Conservation (phyloP, 2,329 filamentous ascomycete species). For the Penicillium sp. region DNA sequence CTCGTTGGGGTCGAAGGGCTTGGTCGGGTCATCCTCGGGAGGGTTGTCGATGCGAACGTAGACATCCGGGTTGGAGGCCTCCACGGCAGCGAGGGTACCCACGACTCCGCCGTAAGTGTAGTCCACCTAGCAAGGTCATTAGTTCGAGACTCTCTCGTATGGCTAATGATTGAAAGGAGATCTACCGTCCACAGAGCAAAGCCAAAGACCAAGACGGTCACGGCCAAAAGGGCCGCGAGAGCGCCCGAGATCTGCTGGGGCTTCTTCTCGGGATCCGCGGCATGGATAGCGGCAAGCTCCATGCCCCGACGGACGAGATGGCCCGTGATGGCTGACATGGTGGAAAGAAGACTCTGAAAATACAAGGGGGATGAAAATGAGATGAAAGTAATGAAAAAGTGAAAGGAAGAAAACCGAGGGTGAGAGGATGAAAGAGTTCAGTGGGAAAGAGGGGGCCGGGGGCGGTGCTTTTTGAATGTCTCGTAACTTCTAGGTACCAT, state of each 20-base stretch:
- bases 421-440: neutral
- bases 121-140: conserved; percentile 37
- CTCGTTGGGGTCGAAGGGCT: conserved; percentile 42
- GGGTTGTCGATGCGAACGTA: conserved; percentile 52
- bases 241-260: conserved; percentile 23
- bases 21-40: conserved; percentile 29
- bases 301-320: conserved; percentile 40
- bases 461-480: neutral
- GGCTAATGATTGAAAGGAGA: neutral
- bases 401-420: neutral
- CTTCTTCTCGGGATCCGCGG: conserved; percentile 22
- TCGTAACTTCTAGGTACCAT: no score
- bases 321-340: conserved; percentile 32
- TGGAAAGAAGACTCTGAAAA: conserved; percentile 4
- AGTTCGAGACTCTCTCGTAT: neutral
- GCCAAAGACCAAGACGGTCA: conserved; percentile 30
- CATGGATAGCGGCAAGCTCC: conserved; percentile 31
- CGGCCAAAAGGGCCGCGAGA: conserved; percentile 30
- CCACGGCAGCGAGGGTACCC: conserved; percentile 64
- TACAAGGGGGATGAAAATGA: neutral
- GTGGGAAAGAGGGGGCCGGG: neutral
- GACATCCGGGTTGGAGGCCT: conserved; percentile 58
- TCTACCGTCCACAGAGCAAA: conserved; percentile 32
- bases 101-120: conserved; percentile 65
- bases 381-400: neutral